Conservation (phyloP, 169 alveolate species). For the Cryptosporidium bovis region DNA sequence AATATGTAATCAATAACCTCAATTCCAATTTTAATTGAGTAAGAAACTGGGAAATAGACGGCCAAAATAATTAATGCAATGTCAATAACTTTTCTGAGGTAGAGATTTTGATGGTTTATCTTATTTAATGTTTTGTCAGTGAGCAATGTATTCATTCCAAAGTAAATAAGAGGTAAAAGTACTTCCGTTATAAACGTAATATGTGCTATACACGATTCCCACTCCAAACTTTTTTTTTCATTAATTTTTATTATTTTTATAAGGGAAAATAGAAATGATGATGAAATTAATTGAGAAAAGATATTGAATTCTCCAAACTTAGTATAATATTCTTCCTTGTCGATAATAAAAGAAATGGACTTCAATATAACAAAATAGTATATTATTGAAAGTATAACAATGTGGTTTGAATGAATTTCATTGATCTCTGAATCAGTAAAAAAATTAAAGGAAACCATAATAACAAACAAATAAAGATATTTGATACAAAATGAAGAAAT, state of each 20-base stretch:
- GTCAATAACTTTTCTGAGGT: background rate
- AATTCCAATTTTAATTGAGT: background rate
- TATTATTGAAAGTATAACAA: background rate
- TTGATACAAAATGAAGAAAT: background rate
- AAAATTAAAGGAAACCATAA: background rate
- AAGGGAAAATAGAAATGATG: slow-evolving; percentile 27
- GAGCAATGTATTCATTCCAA: background rate
- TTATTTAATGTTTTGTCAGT: background rate
- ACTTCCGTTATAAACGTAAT: slow-evolving; percentile 9
- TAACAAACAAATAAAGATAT: background rate
- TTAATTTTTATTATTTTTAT: background rate
- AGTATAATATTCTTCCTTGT: slow-evolving; percentile 1
- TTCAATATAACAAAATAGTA: slow-evolving; percentile 31
- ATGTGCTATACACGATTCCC: slow-evolving; percentile 17
- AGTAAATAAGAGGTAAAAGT: slow-evolving; percentile 20
- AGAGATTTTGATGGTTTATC: background rate
- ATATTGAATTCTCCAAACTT: slow-evolving; percentile 63
- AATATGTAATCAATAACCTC: background rate
- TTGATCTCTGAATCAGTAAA: background rate
- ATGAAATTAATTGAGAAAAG: slow-evolving; percentile 36
- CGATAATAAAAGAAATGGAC: background rate
- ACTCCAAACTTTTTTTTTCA: background rate
- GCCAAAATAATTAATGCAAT: background rate
- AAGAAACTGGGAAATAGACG: background rate
- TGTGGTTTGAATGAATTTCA: background rate